Percentiles rank a stretch among this genome's conserved stretches.
Conservation (phyloP, 805 yeast species). For the Tetrapisispora taiwanensis region DNA sequence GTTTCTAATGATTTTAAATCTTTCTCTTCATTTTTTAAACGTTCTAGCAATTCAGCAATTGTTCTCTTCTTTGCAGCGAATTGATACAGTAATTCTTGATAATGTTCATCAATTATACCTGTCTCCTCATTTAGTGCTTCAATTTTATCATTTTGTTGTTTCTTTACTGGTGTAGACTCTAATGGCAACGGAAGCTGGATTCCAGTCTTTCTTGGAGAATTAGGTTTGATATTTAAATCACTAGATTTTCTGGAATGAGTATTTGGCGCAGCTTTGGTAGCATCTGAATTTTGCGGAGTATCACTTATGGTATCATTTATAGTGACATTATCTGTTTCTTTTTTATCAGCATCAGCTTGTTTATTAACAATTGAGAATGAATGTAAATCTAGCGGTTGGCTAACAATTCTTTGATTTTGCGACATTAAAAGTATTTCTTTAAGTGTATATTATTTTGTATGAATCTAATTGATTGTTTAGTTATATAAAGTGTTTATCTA, state of each 20-base stretch:
- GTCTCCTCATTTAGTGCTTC: not conserved
- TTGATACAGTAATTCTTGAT: constrained; percentile 25
- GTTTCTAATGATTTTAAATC: constrained; percentile 32
- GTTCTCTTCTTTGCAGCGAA: constrained; percentile 46
- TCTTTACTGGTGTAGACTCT: constrained; percentile 6
- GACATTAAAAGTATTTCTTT: not conserved
- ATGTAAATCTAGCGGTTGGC: constrained; percentile 18
- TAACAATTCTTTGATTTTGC: constrained; percentile 8
- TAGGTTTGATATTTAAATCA: not conserved
- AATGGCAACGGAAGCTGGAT: constrained; percentile 10
- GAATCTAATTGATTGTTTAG: too few species aligned
- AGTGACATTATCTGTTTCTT: not conserved
- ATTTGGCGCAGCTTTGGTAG: not conserved
- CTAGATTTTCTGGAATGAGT: not conserved
- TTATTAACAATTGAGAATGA: constrained; percentile 20
- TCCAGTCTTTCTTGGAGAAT: constrained; percentile 11
- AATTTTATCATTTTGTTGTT: not conserved
- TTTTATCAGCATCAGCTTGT: constrained; percentile 1
- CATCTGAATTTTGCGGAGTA: not conserved
- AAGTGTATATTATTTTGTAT: too few species aligned
- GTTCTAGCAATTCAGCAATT: constrained; percentile 39
- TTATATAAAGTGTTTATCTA: too few species aligned
- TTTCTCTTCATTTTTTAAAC: constrained; percentile 29
- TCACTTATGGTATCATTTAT: too few species aligned
- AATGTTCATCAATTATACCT: constrained; percentile 4